phyloP scores from a whole-genome alignment of 768 basidiomycete genomes.

The Boletellus emodensis region DNA sequence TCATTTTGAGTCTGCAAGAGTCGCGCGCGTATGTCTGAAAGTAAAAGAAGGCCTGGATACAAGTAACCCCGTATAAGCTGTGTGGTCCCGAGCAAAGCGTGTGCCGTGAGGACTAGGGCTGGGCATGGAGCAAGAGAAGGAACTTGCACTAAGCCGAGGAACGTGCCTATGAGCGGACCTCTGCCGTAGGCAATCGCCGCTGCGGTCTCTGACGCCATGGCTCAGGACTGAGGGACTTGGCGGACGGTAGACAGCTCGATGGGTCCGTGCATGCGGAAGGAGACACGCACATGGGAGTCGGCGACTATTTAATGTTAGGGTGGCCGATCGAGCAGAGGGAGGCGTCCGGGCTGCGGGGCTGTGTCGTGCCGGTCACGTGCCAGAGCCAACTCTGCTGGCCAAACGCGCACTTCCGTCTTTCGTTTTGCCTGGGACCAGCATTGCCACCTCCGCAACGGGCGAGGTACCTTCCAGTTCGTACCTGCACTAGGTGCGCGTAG shows the following conservation, averaged over 20 bases:
- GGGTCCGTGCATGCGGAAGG: too few relatives aligned
- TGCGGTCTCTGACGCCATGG: constrained; percentile 7
- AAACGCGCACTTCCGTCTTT: too few relatives aligned
- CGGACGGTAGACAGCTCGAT: too few relatives aligned
- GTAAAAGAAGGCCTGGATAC: constrained; percentile 27
- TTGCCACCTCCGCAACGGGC: too few relatives aligned
- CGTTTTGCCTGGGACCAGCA: too few relatives aligned
- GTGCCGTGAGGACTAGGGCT: constrained; percentile 1
- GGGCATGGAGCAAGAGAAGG: not conserved
- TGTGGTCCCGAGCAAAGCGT: not conserved
- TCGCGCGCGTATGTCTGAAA: constrained; percentile 23
- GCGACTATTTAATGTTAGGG: too few relatives aligned
- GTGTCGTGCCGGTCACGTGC: not conserved
- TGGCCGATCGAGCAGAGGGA: too few relatives aligned
- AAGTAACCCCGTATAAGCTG: constrained; percentile 29
- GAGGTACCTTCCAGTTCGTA: too few relatives aligned
- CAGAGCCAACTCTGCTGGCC: not conserved
- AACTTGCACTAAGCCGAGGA: constrained; percentile 21
- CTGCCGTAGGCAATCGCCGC: constrained; percentile 14
- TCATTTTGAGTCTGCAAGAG: constrained; percentile 15
- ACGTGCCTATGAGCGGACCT: constrained; percentile 28
- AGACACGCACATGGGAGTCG: too few relatives aligned
- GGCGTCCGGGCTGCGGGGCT: too few relatives aligned
- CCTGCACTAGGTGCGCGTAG: too few relatives aligned
- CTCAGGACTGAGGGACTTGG: too few relatives aligned